These are phyloP conservation scores for Lithohypha guttulata DNA, from an alignment of 2,329 filamentous ascomycete species.

Conservation along the genomic window DNA sequence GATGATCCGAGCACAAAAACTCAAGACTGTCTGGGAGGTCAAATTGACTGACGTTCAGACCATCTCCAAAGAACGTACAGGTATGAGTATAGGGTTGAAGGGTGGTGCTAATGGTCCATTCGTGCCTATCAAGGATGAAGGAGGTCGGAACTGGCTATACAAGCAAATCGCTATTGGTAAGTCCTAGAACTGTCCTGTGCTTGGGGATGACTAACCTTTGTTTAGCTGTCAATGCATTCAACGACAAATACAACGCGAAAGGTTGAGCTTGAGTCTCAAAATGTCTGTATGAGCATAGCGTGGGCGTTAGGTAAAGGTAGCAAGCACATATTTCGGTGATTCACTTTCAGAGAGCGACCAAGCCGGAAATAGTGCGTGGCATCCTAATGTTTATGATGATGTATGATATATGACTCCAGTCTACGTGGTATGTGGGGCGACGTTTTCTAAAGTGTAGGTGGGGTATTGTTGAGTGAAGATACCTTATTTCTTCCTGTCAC, in stretches of 20 bases:
- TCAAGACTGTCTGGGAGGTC: conserved; percentile 92
- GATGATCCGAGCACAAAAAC: conserved; percentile 73
- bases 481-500: too few species aligned
- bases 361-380: too few species aligned
- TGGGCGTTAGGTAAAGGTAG: neutral
- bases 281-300: neutral
- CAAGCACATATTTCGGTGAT: neutral
- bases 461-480: too few species aligned
- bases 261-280: conserved; percentile 27
- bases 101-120: conserved; percentile 91
- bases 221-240: conserved; percentile 53
- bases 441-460: neutral
- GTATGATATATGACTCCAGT: neutral
- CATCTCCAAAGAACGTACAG: conserved; percentile 91
- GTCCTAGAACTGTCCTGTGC: conserved; percentile 15
- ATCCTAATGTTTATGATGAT: neutral
- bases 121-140: conserved; percentile 85
- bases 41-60: conserved; percentile 92
- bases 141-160: conserved; percentile 56
- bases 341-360: too few species aligned
- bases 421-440: neutral
- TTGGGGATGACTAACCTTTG: conserved; percentile 3
- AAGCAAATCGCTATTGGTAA: conserved; percentile 50
- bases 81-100: conserved; percentile 76
- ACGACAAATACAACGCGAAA: conserved; percentile 55